Evolutionary conservation across 768 basidiomycete genomes (phyloP).

Genomic region (Coprinopsis strossmayeri): DNA sequence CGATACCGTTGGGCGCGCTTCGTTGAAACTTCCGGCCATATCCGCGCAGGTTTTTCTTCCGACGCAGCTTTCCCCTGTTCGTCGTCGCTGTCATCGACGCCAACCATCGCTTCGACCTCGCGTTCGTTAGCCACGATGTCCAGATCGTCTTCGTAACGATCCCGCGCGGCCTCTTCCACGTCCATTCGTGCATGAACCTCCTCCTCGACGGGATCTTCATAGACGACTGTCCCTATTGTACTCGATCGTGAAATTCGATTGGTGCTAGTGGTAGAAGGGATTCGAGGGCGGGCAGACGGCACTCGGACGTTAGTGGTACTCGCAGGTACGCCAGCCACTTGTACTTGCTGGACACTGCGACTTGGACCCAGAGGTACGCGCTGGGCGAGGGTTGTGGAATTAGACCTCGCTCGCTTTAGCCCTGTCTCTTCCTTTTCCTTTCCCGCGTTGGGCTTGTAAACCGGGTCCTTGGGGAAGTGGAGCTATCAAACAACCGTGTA

Average conservation of each 20-base stretch:
- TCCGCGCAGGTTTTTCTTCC: constrained; percentile 36
- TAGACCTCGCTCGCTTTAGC: constrained; percentile 60
- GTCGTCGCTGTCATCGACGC: constrained; percentile 31
- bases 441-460: constrained; percentile 38
- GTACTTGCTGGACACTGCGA: constrained; percentile 27
- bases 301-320: constrained; percentile 27
- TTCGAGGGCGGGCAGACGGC: constrained; percentile 16
- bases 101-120: constrained; percentile 37
- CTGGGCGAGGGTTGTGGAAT: constrained; percentile 56
- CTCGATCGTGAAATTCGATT: constrained; percentile 37
- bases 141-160: constrained; percentile 33
- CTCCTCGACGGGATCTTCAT: constrained; percentile 27
- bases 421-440: constrained; percentile 68
- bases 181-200: constrained; percentile 54
- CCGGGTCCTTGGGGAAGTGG: constrained; percentile 33
- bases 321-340: neutral
- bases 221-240: constrained; percentile 27
- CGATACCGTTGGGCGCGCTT: constrained; percentile 51
- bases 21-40: constrained; percentile 74
- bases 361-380: constrained; percentile 65
- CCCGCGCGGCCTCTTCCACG: constrained; percentile 38
- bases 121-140: constrained; percentile 39
- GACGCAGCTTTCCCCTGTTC: constrained; percentile 17
- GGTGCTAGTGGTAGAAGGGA: constrained; percentile 13
- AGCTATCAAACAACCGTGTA: neutral